Conservation (phyloP, 2,329 filamentous ascomycete genomes). For the Diaporthe citriasiana region DNA sequence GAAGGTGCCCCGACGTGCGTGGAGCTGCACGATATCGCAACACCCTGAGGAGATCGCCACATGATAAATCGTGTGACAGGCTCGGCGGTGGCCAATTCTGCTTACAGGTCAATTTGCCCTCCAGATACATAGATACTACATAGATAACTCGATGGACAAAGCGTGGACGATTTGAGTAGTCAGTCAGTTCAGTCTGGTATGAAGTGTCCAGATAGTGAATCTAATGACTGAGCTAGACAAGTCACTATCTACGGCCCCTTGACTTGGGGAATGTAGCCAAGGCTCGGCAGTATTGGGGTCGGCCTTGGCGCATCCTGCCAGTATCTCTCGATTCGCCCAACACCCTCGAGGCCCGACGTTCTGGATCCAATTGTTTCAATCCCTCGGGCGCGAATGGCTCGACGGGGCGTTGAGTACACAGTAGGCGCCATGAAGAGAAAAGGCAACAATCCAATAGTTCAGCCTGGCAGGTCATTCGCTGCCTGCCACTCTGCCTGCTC, state of each 20-base stretch:
- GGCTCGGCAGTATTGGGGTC: conserved; percentile 29
- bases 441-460: neutral
- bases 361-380: conserved; percentile 25
- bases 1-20: conserved; percentile 1
- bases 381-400: neutral
- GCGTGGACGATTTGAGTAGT: neutral
- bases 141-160: conserved; percentile 2
- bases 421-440: neutral
- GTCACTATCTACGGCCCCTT: conserved; percentile 31
- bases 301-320: conserved; percentile 28
- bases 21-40: conserved; percentile 7
- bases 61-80: conserved; percentile 22
- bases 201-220: conserved; percentile 11
- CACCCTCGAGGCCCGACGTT: neutral
- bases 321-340: conserved; percentile 7
- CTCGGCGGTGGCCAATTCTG: conserved; percentile 22
- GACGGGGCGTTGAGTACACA: neutral
- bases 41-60: neutral
- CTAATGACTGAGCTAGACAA: conserved; percentile 23
- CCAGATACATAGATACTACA: neutral
- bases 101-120: conserved; percentile 12
- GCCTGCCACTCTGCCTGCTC: conserved; percentile 2
- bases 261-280: conserved; percentile 18
- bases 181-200: conserved; percentile 27
- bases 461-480: neutral